Evolutionary conservation across 2,329 filamentous ascomycete genomes (phyloP).

Genomic region (Verruconis gallopava): DNA sequence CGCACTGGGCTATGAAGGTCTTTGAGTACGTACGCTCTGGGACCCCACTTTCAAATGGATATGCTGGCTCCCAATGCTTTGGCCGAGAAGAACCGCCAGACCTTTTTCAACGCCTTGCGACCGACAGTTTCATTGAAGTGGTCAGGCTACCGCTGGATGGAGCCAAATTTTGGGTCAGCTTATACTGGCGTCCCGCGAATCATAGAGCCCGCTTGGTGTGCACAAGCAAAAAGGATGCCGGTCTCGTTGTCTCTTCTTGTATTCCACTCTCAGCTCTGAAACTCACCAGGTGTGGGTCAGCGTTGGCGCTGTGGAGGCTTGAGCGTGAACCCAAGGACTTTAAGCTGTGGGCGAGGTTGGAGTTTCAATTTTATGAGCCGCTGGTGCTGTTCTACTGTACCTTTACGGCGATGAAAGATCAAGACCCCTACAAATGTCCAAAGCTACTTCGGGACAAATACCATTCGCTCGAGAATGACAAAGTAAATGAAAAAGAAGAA

Average conservation of each 20-base stretch:
- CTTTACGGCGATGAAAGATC: conserved; percentile 44
- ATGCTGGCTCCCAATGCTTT: conserved; percentile 11
- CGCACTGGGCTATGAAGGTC: conserved; percentile 32
- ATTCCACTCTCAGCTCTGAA: conserved; percentile 37
- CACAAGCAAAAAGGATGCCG: conserved; percentile 26
- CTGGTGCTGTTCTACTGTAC: conserved; percentile 46
- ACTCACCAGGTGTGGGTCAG: conserved; percentile 27
- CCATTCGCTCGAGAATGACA: conserved; percentile 24
- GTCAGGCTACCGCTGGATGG: conserved; percentile 34
- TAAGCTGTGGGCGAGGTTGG: conserved; percentile 40
- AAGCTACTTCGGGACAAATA: conserved; percentile 31
- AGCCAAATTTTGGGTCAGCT: conserved; percentile 31
- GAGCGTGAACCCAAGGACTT: conserved; percentile 28
- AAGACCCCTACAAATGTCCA: conserved; percentile 33
- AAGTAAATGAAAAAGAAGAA: conserved; percentile 32
- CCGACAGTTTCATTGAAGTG: conserved; percentile 29
- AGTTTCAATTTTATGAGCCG: conserved; percentile 42
- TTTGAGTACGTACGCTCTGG: conserved; percentile 29
- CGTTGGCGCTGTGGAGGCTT: conserved; percentile 27
- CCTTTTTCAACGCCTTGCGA: conserved; percentile 21
- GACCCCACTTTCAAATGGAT: conserved; percentile 23
- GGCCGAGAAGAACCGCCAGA: conserved; percentile 8
- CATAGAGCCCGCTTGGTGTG: conserved; percentile 41
- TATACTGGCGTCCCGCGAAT: conserved; percentile 40
- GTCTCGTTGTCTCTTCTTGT: conserved; percentile 33